A percentile compares a stretch with the other conserved stretches of the same genome.
Evolutionary conservation across 192 early-diverging fungal species (phyloP).

Genomic region (Gonapodya prolifera): DNA sequence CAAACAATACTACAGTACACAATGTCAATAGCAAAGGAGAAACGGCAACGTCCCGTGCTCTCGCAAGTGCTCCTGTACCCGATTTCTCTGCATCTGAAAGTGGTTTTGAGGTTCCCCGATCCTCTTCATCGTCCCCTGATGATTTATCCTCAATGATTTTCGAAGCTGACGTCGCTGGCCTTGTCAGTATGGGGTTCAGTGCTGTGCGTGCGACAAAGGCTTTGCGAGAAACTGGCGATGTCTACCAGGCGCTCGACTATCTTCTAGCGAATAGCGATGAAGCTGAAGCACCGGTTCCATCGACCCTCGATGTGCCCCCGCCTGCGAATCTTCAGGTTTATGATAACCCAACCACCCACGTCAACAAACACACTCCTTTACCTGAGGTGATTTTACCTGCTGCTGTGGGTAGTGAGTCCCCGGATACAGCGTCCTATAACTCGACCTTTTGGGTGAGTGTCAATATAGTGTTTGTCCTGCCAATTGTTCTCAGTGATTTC

Average conservation of each 20-base stretch:
- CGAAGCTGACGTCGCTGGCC: background rate
- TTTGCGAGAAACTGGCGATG: background rate
- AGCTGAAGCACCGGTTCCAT: background rate
- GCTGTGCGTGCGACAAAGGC: background rate
- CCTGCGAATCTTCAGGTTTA: no score
- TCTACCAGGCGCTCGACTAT: background rate
- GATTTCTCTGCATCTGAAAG: no score
- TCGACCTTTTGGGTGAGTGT: background rate
- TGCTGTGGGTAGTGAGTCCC: no score
- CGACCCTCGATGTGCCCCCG: background rate
- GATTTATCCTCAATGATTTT: background rate
- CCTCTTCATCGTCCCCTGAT: background rate
- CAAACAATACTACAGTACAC: no score
- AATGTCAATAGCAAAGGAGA: no score
- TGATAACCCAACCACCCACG: no score
- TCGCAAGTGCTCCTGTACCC: no score
- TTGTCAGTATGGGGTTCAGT: background rate
- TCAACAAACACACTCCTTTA: no score
- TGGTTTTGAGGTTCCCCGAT: no score
- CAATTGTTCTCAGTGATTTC: background rate
- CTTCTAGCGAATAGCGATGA: background rate
- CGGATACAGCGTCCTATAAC: background rate
- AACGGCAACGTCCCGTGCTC: no score
- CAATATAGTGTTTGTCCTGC: background rate
- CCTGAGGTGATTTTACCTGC: no score